These are phyloP conservation scores for Solidago caesia DNA, from an alignment of 129 eudicot species.

Conservation along the genomic window DNA sequence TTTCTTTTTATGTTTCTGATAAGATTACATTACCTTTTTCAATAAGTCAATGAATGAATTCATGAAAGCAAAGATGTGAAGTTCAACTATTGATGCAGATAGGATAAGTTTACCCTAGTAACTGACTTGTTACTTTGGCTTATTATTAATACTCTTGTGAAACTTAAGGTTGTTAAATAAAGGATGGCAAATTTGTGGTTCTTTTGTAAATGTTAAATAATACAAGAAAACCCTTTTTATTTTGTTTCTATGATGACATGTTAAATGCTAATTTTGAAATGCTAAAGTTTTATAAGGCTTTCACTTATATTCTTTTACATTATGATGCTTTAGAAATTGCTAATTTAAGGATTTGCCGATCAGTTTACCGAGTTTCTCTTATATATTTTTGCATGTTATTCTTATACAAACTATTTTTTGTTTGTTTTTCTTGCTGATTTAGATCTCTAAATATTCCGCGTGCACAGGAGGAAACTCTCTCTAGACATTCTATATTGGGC, in stretches of 20 bases:
- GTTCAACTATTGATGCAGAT: slow-evolving; percentile 12
- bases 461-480: slow-evolving; percentile 89
- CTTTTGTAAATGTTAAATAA: background rate
- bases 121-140: background rate
- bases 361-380: background rate
- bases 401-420: slow-evolving; percentile 12
- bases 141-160: background rate
- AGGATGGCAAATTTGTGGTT: background rate
- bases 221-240: background rate
- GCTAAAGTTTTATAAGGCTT: too few relatives aligned
- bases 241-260: background rate
- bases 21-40: background rate
- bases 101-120: background rate
- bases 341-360: background rate
- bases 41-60: background rate
- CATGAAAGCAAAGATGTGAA: background rate
- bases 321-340: background rate
- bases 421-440: slow-evolving; percentile 25
- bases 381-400: slow-evolving; percentile 3
- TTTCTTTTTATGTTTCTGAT: background rate
- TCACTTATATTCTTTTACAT: background rate
- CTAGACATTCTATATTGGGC: slow-evolving; percentile 90
- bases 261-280: too few relatives aligned
- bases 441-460: slow-evolving; percentile 71
- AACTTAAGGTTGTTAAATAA: background rate